phyloP scores from a whole-genome alignment of 306 rosid genomes.

The Hippophae tibetana region DNA sequence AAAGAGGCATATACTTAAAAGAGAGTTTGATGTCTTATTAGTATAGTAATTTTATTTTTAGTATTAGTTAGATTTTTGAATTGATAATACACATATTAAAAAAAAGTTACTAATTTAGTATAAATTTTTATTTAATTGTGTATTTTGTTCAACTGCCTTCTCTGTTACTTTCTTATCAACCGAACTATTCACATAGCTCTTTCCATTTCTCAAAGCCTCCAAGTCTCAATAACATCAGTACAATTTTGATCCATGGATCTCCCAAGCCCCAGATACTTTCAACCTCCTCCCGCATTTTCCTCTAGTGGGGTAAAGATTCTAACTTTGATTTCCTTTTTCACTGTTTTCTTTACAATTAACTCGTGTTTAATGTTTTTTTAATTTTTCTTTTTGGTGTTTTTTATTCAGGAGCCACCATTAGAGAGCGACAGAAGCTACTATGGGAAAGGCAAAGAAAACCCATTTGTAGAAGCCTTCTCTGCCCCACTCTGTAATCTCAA shows the following conservation, averaged over 20 bases:
- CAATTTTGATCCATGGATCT: slow-evolving; percentile 40
- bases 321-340: background rate
- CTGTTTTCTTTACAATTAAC: slow-evolving; percentile 3
- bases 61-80: too few species aligned
- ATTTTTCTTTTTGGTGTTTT: slow-evolving; percentile 5
- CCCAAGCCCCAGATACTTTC: slow-evolving; percentile 46
- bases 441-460: slow-evolving; percentile 44
- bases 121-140: too few species aligned
- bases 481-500: slow-evolving; percentile 91
- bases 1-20: too few species aligned
- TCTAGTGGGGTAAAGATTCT: slow-evolving; percentile 41
- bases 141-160: slow-evolving; percentile 30
- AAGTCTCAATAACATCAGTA: background rate
- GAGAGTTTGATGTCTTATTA: too few species aligned
- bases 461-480: slow-evolving; percentile 56
- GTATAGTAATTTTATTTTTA: too few species aligned
- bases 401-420: slow-evolving; percentile 48
- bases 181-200: too few species aligned
- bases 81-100: too few species aligned
- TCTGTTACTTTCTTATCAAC: slow-evolving; percentile 31
- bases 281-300: slow-evolving; percentile 33
- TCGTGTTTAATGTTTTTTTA: background rate
- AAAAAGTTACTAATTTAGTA: too few species aligned
- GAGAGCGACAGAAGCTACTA: slow-evolving; percentile 42
- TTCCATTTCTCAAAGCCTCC: too few species aligned